Base-by-base conservation (phyloP, 257 asterid genomes). In the Jacaranda copaia region DNA sequence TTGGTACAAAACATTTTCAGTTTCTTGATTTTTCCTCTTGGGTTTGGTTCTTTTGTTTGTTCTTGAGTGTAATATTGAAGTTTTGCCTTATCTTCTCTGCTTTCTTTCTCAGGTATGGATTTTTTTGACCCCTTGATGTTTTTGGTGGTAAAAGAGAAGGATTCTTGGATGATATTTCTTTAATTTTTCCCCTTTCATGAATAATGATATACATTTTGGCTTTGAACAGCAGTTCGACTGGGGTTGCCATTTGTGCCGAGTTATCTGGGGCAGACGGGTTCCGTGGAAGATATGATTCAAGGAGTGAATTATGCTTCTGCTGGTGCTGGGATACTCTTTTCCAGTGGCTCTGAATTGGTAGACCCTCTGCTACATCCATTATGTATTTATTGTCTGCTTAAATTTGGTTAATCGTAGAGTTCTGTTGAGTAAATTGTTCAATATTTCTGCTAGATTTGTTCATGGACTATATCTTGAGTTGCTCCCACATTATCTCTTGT, bases 301-400 rank as follows among this genome's bases (percentile, higher is more conserved):
- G 97, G 98, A 45, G 97, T 90, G 32, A 91, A 93, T 74, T 93
- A 93, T 74, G 99, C 99, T 70, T 96, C 98, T 77, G 99, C 98
- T 68, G 98, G 96, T 60, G 93, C 97, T 36, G 98, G 98, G 57
- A 90, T 93, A 78, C 91, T 96, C 71, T 90, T 88, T 83, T 90
- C 99, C 11, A 93, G 99, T 73, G 99, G 99, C 68, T 85, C 99
- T 58, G 98, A 91, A 83, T 83, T 93, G 98, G 99, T 95, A 86
- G 6, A 14, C 55, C 39, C 72, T 64, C 59, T 74, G 25, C 42
- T 25, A 32, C 55, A 53, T n/a, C 16, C 12, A 25, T 40, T 58
- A 53, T 18, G 49, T 16, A 5, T 42, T 1, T n/a, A n/a, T n/a
- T 42, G 46, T 8, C 46, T 74, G 36, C 52, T 46, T 48, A 13